phyloP scores from a whole-genome alignment of 2,329 filamentous ascomycete species.

The Sporothrix phasma region DNA sequence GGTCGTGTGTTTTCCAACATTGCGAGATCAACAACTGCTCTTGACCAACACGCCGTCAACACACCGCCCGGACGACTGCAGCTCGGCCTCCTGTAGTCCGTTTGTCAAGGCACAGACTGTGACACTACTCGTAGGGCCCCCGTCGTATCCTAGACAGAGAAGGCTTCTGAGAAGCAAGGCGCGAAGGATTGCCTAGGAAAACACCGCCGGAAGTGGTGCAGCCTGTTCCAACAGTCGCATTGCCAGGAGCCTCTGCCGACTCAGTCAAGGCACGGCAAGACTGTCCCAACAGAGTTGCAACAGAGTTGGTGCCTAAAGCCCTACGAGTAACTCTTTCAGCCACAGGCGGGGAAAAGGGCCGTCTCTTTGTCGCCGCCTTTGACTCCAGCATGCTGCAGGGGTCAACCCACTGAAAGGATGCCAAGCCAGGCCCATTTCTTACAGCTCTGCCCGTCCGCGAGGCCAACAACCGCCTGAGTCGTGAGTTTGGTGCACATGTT shows the following conservation, averaged over 20 bases:
- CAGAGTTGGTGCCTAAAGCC: conserved; percentile 6
- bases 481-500: not conserved
- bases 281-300: not conserved
- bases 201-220: not conserved
- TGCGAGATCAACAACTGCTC: not conserved
- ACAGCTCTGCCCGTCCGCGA: not conserved
- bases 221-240: not conserved
- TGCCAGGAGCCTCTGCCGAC: not conserved
- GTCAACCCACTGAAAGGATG: not conserved
- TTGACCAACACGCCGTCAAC: too few relatives aligned
- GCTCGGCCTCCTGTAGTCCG: too few relatives aligned
- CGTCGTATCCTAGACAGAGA: not conserved
- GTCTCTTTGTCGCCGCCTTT: not conserved
- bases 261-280: not conserved
- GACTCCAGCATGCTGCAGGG: not conserved
- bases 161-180: not conserved
- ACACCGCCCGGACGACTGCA: too few relatives aligned
- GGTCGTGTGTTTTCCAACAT: too few relatives aligned
- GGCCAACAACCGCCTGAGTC: not conserved
- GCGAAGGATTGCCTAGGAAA: not conserved
- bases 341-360: not conserved
- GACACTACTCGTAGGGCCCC: not conserved
- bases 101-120: not conserved
- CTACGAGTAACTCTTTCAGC: not conserved
- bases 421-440: not conserved